Percentiles rank a stretch among this genome's conserved stretches.
These are phyloP conservation scores for Salvia hispanica DNA, from an alignment of 257 asterid genomes.

Conservation along the genomic window DNA sequence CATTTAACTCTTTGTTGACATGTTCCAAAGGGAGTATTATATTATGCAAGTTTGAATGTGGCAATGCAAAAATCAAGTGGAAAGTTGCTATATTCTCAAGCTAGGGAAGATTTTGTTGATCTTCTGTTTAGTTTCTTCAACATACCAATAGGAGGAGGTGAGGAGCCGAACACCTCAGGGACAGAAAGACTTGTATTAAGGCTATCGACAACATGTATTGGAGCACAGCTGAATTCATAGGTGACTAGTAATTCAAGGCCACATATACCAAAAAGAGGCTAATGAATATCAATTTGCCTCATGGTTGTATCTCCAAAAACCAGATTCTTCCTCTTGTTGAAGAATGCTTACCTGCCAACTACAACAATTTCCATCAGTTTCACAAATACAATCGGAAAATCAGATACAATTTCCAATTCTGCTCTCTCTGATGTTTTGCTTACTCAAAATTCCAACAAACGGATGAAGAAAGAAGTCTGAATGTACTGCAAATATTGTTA, in stretches of 20 bases:
- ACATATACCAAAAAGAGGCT: neutral
- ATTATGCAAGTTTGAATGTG: neutral
- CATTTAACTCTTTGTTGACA: too few relatives aligned
- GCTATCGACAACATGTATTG: conserved; percentile 19
- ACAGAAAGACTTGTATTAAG: neutral
- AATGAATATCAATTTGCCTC: conserved; percentile 15
- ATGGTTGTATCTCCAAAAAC: neutral
- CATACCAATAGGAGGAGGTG: conserved; percentile 30
- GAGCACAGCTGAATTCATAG: neutral
- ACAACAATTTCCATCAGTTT: too few relatives aligned
- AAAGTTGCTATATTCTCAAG: conserved; percentile 16
- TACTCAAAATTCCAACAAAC: too few relatives aligned
- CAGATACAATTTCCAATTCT: too few relatives aligned
- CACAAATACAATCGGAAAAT: too few relatives aligned
- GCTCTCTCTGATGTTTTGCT: too few relatives aligned
- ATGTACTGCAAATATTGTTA: too few relatives aligned
- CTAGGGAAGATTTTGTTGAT: conserved; percentile 26
- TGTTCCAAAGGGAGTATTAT: too few relatives aligned
- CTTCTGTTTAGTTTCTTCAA: conserved; percentile 25
- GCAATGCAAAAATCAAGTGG: conserved; percentile 18
- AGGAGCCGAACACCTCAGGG: conserved; percentile 1
- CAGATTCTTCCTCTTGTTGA: neutral
- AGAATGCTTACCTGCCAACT: neutral
- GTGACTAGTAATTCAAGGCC: neutral
- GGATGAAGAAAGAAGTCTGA: too few relatives aligned